Conservation (phyloP, 2,329 filamentous ascomycete genomes). For the Claviceps arundinis region DNA sequence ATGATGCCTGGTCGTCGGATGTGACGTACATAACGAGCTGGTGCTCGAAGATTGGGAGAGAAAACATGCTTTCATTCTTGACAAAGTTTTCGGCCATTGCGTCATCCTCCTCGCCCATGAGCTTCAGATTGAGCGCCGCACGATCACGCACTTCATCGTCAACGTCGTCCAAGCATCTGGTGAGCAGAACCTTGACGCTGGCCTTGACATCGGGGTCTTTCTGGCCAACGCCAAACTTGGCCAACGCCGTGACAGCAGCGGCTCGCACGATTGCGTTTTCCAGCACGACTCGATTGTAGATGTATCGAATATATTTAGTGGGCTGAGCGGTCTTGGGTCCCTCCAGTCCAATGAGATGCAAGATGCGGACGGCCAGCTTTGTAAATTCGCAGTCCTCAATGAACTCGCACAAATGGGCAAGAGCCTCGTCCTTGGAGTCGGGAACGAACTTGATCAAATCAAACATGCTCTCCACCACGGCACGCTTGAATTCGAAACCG, state of each 20-base stretch:
- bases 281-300: slow-evolving; percentile 94
- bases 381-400: slow-evolving; percentile 99
- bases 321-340: slow-evolving; percentile 91
- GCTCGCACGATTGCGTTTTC: slow-evolving; percentile 95
- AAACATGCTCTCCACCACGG: slow-evolving; percentile 98
- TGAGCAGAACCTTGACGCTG: slow-evolving; percentile 84
- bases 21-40: slow-evolving; percentile 97
- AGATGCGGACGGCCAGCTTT: slow-evolving; percentile 86
- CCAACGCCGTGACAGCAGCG: slow-evolving; percentile 85
- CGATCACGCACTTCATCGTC: slow-evolving; percentile 97
- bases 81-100: slow-evolving; percentile 78
- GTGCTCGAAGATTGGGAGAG: slow-evolving; percentile 87
- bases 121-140: slow-evolving; percentile 77
- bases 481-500: slow-evolving; percentile 95
- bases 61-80: slow-evolving; percentile 94
- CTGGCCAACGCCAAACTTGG: slow-evolving; percentile 94
- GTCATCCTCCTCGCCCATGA: slow-evolving; percentile 89
- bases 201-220: slow-evolving; percentile 95
- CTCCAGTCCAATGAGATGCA: slow-evolving; percentile 87
- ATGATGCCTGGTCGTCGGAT: slow-evolving; percentile 75
- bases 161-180: slow-evolving; percentile 86
- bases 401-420: slow-evolving; percentile 94
- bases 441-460: slow-evolving; percentile 98
- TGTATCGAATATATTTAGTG: slow-evolving; percentile 98
- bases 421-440: slow-evolving; percentile 66